Evolutionary conservation across 305 asterid species (phyloP), one percentile per base, ranked within the genome.

Genomic region (Galium porrigens): DNA sequence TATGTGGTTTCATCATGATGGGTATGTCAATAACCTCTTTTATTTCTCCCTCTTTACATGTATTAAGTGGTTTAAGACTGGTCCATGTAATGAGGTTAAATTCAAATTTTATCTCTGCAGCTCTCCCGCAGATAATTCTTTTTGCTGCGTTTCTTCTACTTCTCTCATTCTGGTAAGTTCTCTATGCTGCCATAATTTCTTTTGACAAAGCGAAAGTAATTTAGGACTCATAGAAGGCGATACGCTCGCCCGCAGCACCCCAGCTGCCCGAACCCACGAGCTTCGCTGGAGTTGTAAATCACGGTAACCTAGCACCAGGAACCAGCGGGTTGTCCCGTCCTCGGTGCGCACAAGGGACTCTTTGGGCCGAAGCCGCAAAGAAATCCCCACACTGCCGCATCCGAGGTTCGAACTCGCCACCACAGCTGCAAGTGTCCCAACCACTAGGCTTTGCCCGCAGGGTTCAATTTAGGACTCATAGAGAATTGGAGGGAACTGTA

Each of bases 1-100:
- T 89, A 37, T 87, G 96, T 80, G 99, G 99, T 69, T 89, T 92
- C 82, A 53, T 85, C 63, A 73, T 75, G 77, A 86, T 89, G 97
- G 96, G 99, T 92, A 81, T 36, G 94, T 65, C 78, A 68, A 67
- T 71, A 74, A 54, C 61, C 6, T 6, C 69, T 32, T 0, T 11
- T 33, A 8, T 41, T 32, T 27, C 58, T 63, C 68, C 57, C 10
- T 72, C 61, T 46, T 34, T 58, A 53, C 67, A 69, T 54, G 61
- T 66, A 44, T 55, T 37, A 30, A 55, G 33, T 62, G 61, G 58
- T 66, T 65, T 60, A 55, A 32, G 70, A 41, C 61, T 53, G 65
- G 65, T 64, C 17, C 60, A 58, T 58, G 51, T 60, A 20, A 59
- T 37, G 49, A 48, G 49, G 74, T 76, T 63, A 65, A 72, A 3